Percentiles rank a stretch among this genome's conserved stretches.
Conservation (phyloP, 1,139 yeast species). For the Candida gigantensis region DNA sequence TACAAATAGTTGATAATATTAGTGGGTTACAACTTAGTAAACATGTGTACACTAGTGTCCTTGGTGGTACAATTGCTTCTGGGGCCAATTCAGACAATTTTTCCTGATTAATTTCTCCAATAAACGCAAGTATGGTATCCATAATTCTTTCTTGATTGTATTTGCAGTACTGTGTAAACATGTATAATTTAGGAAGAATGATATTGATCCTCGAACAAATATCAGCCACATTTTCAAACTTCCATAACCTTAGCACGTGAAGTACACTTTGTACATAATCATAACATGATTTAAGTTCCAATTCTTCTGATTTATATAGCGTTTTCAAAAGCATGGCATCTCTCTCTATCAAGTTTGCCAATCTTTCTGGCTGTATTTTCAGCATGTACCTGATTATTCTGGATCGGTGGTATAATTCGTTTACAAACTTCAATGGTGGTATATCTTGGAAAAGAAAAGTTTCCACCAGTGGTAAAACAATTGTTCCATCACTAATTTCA, state of each 20-base stretch:
- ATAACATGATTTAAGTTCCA: conserved; percentile 3
- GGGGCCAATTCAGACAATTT: conserved; percentile 5
- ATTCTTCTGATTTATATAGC: no score
- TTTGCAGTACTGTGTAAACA: conserved; percentile 5
- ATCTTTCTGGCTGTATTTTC: no score
- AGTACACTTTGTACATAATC: conserved; percentile 7
- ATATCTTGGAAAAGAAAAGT: neutral
- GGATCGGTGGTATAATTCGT: conserved; percentile 5
- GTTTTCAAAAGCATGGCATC: no score
- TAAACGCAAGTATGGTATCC: conserved; percentile 2
- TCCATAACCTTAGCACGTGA: conserved; percentile 3
- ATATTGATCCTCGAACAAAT: conserved; percentile 1
- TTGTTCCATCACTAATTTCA: conserved; percentile 11
- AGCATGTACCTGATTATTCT: no score
- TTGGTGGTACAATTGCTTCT: conserved; percentile 22
- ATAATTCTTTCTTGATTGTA: conserved; percentile 4
- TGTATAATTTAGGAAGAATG: conserved; percentile 7
- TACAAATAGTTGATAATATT: conserved; percentile 49
- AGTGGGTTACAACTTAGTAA: conserved; percentile 43
- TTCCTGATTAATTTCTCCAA: conserved; percentile 3
- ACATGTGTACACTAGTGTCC: conserved; percentile 36
- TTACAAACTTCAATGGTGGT: neutral
- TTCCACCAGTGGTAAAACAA: conserved; percentile 10
- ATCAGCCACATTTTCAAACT: neutral
- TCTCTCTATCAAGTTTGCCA: no score